These are phyloP conservation scores for Verticillium alfalfae DNA, from an alignment of 2,329 filamentous ascomycete genomes.

Conservation along the genomic window DNA sequence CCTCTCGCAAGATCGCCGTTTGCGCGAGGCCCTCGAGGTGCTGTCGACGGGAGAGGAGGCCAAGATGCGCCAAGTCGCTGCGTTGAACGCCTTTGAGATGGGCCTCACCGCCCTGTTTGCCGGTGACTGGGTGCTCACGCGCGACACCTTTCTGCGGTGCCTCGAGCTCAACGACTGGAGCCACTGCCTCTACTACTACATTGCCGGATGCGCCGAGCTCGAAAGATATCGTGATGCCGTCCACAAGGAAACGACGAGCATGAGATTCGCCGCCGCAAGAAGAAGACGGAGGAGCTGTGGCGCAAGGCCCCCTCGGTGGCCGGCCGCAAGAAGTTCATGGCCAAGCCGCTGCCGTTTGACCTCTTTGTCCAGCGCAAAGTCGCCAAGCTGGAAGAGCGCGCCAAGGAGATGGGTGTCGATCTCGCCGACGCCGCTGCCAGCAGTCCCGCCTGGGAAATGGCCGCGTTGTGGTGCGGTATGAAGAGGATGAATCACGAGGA, in stretches of 20 bases:
- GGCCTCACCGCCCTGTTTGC: constrained; percentile 73
- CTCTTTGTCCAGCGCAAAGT: constrained; percentile 79
- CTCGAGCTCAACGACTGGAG: constrained; percentile 86
- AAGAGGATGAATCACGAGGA: constrained; percentile 69
- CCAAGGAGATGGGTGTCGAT: constrained; percentile 59
- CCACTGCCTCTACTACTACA: constrained; percentile 83
- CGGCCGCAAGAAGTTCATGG: constrained; percentile 87
- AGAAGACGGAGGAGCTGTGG: constrained; percentile 63
- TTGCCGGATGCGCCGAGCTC: constrained; percentile 72
- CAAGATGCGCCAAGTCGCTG: constrained; percentile 82
- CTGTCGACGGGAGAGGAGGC: constrained; percentile 55
- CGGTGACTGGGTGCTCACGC: constrained; percentile 70
- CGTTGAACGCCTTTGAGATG: constrained; percentile 79
- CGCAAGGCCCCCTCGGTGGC: constrained; percentile 66
- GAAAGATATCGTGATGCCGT: constrained; percentile 69
- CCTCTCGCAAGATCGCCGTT: constrained; percentile 58
- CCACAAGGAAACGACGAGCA: constrained; percentile 27
- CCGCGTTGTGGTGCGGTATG: constrained; percentile 86
- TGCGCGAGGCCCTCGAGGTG: constrained; percentile 63
- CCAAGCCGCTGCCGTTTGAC: constrained; percentile 84
- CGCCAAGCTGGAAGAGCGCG: constrained; percentile 78
- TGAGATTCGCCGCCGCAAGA: constrained; percentile 51
- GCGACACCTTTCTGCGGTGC: constrained; percentile 68
- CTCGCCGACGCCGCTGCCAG: constrained; percentile 77
- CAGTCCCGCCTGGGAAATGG: constrained; percentile 83